phyloP scores from a whole-genome alignment of 208 protist genomes.

The Trypanosoma cruzi region DNA sequence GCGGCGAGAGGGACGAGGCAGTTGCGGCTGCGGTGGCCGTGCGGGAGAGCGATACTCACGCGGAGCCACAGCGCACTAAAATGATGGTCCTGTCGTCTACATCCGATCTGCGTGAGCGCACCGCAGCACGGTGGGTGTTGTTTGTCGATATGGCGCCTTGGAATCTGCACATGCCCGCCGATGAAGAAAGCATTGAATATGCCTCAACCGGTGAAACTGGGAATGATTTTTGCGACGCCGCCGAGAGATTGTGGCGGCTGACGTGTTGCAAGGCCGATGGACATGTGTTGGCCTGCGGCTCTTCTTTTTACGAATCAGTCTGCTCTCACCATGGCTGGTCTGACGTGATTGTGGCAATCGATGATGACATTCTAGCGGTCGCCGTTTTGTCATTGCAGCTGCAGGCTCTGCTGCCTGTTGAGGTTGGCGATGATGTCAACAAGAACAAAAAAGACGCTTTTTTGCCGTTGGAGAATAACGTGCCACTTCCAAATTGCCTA shows the following conservation, averaged over 20 bases:
- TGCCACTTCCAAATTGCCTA: too few species aligned
- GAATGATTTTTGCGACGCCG: neutral
- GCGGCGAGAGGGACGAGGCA: too few species aligned
- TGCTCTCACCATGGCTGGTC: constrained; percentile 19
- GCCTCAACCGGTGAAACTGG: neutral
- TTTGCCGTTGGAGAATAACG: neutral
- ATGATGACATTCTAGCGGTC: constrained; percentile 9
- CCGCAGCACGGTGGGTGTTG: constrained; percentile 2
- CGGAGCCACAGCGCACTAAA: neutral
- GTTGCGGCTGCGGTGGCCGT: too few species aligned
- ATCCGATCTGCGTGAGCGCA: neutral
- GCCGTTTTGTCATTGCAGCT: constrained; percentile 21
- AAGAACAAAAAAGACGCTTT: neutral
- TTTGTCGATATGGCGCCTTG: constrained; percentile 18
- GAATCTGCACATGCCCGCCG: neutral
- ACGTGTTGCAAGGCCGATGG: constrained; percentile 11
- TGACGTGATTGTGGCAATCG: constrained; percentile 16
- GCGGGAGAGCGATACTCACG: too few species aligned
- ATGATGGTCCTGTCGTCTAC: neutral
- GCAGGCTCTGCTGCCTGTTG: neutral
- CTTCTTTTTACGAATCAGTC: constrained; percentile 10
- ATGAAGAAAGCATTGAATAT: neutral
- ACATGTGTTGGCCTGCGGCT: constrained; percentile 12
- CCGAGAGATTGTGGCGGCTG: constrained; percentile 10
- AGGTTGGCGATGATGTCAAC: neutral